Evolutionary conservation across 2,329 filamentous ascomycete species (phyloP).

Genomic region (Aspergillus sp.): DNA sequence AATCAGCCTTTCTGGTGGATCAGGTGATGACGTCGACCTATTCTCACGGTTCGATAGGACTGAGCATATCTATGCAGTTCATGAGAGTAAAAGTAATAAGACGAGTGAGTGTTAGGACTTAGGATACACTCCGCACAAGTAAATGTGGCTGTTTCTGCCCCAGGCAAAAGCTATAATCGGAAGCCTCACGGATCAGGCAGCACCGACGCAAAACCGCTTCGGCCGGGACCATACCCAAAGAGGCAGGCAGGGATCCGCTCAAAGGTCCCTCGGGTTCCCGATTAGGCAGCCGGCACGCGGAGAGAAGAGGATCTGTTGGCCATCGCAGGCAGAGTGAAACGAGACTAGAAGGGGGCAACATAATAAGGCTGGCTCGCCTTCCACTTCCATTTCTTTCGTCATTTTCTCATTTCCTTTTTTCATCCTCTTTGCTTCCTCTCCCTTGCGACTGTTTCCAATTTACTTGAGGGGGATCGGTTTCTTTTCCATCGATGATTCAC

Average conservation of each 20-base stretch:
- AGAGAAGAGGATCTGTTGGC: not conserved
- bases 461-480: too few relatives aligned
- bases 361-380: not conserved
- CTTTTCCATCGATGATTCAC: not conserved
- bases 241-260: not conserved
- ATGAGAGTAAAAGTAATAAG: too few relatives aligned
- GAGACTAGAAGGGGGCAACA: not conserved
- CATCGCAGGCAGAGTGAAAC: not conserved
- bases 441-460: too few relatives aligned
- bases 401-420: not conserved
- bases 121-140: too few relatives aligned
- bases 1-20: too few relatives aligned
- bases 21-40: too few relatives aligned
- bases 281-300: conserved; percentile 2
- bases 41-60: too few relatives aligned
- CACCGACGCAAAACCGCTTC: conserved; percentile 10
- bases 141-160: too few relatives aligned
- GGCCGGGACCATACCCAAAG: conserved; percentile 11
- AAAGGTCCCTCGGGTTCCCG: conserved; percentile 3
- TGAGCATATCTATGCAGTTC: too few relatives aligned
- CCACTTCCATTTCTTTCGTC: not conserved
- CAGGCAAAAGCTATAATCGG: not conserved
- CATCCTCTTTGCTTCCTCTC: too few relatives aligned
- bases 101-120: too few relatives aligned
- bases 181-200: not conserved